Conservation (phyloP, 306 rosid species). For the Albizia julibrissin region DNA sequence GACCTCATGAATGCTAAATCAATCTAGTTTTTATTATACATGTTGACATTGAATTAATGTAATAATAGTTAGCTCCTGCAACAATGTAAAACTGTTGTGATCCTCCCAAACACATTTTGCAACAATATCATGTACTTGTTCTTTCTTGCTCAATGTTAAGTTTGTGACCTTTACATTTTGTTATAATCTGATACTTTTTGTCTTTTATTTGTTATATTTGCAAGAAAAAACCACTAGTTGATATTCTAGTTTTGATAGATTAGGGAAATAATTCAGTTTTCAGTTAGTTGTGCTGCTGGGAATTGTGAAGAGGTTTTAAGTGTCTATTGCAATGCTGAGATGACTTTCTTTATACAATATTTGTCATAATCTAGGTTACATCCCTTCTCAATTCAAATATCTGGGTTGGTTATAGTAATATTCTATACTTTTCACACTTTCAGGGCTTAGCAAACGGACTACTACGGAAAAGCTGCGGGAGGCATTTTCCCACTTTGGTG, state of each 20-base stretch:
- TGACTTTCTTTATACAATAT: neutral
- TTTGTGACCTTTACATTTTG: neutral
- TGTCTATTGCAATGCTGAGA: neutral
- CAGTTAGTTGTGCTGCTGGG: neutral
- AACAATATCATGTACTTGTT: neutral
- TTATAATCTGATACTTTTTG: neutral
- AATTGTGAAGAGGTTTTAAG: neutral
- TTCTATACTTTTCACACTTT: conserved; percentile 16
- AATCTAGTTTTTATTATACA: neutral
- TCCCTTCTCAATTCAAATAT: neutral
- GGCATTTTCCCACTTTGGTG: conserved; percentile 82
- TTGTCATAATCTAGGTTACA: neutral
- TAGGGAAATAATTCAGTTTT: neutral
- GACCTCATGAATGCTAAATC: neutral
- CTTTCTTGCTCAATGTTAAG: neutral
- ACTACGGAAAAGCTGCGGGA: conserved; percentile 71
- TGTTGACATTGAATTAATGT: neutral
- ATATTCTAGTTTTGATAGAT: neutral
- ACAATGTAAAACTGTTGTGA: neutral
- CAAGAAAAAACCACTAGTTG: neutral
- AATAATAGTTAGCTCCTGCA: neutral
- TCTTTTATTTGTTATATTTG: neutral
- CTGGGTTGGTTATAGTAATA: conserved; percentile 1
- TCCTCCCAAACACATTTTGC: too few relatives aligned
- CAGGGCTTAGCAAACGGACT: conserved; percentile 95